Base-by-base conservation (phyloP, 179 eudicot genomes). In the Patellifolia procumbens region DNA sequence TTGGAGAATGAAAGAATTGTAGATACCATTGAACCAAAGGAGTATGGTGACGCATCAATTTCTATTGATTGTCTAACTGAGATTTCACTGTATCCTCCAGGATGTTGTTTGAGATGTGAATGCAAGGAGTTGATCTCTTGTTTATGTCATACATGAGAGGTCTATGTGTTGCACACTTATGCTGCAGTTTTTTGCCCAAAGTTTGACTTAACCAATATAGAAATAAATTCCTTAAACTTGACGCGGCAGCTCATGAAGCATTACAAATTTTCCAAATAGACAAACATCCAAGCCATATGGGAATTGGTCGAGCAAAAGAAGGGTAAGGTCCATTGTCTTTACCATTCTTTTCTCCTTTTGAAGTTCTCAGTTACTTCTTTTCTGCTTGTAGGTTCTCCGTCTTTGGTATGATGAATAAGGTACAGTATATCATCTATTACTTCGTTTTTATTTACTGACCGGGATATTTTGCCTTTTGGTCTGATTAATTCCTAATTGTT, bases 271-370 rank as follows among this genome's bases (percentile, higher is more conserved):
- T 96, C 83, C 99, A 91, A 81, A 82, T 83, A 31, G 97, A 96
- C 87, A 96, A 93, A 83, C 99, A 96, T 88, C 99, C 98, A 69
- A 96, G 99, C 88, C 92, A 96, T 85, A 93, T 96, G 98, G 98
- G 99, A 56, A 96, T 96, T 81, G 99, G 99, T 43, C 87, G 91
- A 90, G 88, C 98, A 64, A 96, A 96, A 84, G 98, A 96, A 96
- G 98, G 99, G 99, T 91, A 84, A 69, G n/a, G 4, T 60, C 45
- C 76, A 77, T 78, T 4, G 29, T 72, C 62, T 79, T n/a, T 68
- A 56, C 6, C 56, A 31, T 58, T n/a, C 39, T 65, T 42, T 55
- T 79, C 17, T 5, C 19, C 26, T 28, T 74, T 35, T 1, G 4
- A 68, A 49, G 35, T 22, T 63, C n/a, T 52, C 39, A 62, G 49